Base-by-base conservation (phyloP, 345 rosid species). In the Gossypium mustelinum region DNA sequence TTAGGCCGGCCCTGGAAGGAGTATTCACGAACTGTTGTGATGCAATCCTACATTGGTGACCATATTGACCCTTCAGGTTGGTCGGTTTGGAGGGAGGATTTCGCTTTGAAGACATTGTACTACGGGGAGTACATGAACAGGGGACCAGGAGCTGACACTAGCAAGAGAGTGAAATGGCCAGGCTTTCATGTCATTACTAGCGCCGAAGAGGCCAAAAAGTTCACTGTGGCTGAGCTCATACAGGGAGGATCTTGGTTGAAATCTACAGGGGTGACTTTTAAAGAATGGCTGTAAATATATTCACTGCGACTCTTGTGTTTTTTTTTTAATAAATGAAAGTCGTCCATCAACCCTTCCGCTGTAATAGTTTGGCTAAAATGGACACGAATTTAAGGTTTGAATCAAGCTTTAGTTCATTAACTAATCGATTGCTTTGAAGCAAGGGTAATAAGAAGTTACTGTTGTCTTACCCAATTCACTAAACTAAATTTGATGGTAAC, bases 1-100 rank as follows among this genome's bases (percentile, higher is more conserved):
- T 86, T 94, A 16, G 98, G 98, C 54, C 82, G 96, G 67, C 97
- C 97, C 0, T 22, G 98, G 97, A 92, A 92, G 75, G 68, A 79
- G 43, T 90, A 87, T 63, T 88, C 94, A 0, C 80, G 97, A 77
- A 83, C 85, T 17, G 92, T 90, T 18, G 78, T 86, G 72, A 89
- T 92, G 97, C 83, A 90, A 65, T 80, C 98, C 0, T 72, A 61
- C 76, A 81, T 94, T 2, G 94, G 85, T 0, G 87, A 83, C 60
- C 94, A 85, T 65, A 76, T 92, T n/a, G 90, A 90, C 43, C 94
- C 98, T 0, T 61, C 87, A 0, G 98, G 97, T 7, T 92, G 98
- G 98, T 83, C 90, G 3, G 82, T 76, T 48, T 90, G 97, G 98
- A 79, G 67, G 4, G 90, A 89, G 0, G 84, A 85, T 7, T 88